Base-by-base conservation (phyloP, 2,329 filamentous ascomycete genomes). In the Passalora sequoiae region DNA sequence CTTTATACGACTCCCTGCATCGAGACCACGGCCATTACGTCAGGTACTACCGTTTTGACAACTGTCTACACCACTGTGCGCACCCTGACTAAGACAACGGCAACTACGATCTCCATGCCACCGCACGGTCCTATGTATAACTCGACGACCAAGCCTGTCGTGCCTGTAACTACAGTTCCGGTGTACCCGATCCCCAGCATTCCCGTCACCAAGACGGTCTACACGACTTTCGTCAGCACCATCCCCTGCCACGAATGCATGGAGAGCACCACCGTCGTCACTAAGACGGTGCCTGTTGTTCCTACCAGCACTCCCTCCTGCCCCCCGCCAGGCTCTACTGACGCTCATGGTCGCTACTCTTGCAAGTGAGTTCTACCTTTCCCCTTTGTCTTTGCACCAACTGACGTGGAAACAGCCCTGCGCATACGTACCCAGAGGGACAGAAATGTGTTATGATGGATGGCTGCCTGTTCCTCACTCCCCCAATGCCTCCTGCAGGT, bases 61-160 rank as follows among this genome's bases (percentile, higher is more conserved):
- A 70, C 68, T 32, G 54, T 68, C 51, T 64, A 40, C 19, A 40
- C 35, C 6, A 39, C 35, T 21, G 36, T 44, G 15, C 2, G 38
- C 19, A 39, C 36, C 20, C 15, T 30, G 3, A 44, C 42, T 4
- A 33, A 28, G 30, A 44, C 42, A 8, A 13, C 35, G 19, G n/a
- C 29, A 17, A 44, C 42, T 12, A 44, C 42, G 12, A 12, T 39
- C 2, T 22, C 29, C 13, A 20, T 21, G 4, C 30, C 41, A 38
- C n/a, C 15, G 22, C n/a, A 44, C 33, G 24, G 41, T n/a, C n/a
- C n/a, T n/a, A n/a, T n/a, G n/a, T n/a, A n/a, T n/a, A n/a, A n/a
- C n/a, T n/a, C n/a, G n/a, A n/a, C n/a, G 41, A 44, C 41, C 21
- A 4, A 10, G n/a, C 38, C 38, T 9, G 38, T 17, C 3, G 19